A percentile compares a stretch with the other conserved stretches of the same genome.
Conservation (phyloP, 306 rosid genomes). For the Prunus mongolica region DNA sequence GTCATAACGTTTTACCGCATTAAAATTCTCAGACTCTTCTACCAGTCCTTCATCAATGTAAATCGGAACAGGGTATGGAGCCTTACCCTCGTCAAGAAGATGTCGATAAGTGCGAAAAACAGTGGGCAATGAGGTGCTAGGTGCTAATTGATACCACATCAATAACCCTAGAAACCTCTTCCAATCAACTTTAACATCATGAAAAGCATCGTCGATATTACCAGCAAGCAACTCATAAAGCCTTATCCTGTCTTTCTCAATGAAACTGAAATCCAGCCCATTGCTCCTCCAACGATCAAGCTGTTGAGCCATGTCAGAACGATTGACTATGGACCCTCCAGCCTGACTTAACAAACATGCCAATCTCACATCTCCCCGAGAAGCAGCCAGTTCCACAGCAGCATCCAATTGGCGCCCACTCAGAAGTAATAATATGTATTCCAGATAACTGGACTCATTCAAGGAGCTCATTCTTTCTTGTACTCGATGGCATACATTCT, state of each 20-base stretch:
- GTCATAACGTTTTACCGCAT: conserved; percentile 52
- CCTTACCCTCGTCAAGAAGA: conserved; percentile 68
- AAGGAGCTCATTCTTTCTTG: conserved; percentile 73
- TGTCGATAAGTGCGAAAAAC: conserved; percentile 68
- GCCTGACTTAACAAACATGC: conserved; percentile 91
- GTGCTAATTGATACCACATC: conserved; percentile 85
- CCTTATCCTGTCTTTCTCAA: conserved; percentile 78
- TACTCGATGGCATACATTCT: conserved; percentile 75
- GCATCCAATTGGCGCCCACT: conserved; percentile 85
- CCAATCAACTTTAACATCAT: conserved; percentile 72
- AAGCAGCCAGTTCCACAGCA: conserved; percentile 77
- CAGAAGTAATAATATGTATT: conserved; percentile 65
- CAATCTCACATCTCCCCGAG: conserved; percentile 88
- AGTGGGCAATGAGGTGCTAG: conserved; percentile 61
- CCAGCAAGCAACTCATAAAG: conserved; percentile 85
- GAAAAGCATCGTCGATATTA: conserved; percentile 61
- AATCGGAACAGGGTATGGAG: conserved; percentile 86
- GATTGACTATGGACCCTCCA: conserved; percentile 80
- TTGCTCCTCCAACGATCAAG: conserved; percentile 83
- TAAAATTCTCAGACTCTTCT: conserved; percentile 42
- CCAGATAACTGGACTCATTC: conserved; percentile 65
- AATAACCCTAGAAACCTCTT: conserved; percentile 87
- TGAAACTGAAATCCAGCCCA: conserved; percentile 84
- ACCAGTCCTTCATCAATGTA: conserved; percentile 70
- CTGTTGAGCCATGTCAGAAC: conserved; percentile 70